phyloP scores from a whole-genome alignment of 495 filamentous ascomycete genomes.

The Halenospora varia region DNA sequence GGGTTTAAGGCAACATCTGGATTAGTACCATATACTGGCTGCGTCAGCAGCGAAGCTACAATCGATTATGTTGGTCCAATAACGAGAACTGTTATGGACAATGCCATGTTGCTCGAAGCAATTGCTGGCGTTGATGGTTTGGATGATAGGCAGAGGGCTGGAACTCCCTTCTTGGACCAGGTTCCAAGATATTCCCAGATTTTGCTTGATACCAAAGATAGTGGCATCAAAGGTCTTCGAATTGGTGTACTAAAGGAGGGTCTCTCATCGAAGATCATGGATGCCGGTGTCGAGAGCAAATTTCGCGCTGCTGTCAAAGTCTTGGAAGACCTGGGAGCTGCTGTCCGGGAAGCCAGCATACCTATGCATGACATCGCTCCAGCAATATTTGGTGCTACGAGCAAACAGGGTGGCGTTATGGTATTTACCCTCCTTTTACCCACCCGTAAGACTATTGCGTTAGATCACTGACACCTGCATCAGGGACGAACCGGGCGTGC shows the following conservation, averaged over 20 bases:
- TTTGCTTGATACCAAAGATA: conserved; percentile 26
- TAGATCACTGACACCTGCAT: no score
- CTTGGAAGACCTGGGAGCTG: conserved; percentile 42
- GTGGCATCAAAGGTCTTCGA: conserved; percentile 34
- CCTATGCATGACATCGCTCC: conserved; percentile 45
- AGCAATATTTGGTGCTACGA: conserved; percentile 44
- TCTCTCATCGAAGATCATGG: conserved; percentile 33
- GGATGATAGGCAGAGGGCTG: conserved; percentile 39
- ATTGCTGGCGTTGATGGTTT: conserved; percentile 49
- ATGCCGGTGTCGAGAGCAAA: conserved; percentile 33
- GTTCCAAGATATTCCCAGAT: conserved; percentile 32
- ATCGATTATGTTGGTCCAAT: conserved; percentile 41
- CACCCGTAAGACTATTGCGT: no score
- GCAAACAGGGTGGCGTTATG: conserved; percentile 12
- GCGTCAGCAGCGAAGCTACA: conserved; percentile 34
- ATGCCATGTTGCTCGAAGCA: conserved; percentile 39
- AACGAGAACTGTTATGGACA: conserved; percentile 38
- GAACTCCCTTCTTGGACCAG: conserved; percentile 26
- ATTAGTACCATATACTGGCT: conserved; percentile 41
- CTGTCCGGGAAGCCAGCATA: conserved; percentile 43
- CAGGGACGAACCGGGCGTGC: conserved; percentile 19
- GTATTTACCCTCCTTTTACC: not conserved
- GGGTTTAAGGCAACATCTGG: conserved; percentile 43
- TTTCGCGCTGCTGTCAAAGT: conserved; percentile 38
- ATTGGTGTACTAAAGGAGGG: conserved; percentile 46